Evolutionary conservation across 768 basidiomycete species (phyloP), one percentile per base, ranked within the genome.

Genomic region (Candolleomyces efflorescens): DNA sequence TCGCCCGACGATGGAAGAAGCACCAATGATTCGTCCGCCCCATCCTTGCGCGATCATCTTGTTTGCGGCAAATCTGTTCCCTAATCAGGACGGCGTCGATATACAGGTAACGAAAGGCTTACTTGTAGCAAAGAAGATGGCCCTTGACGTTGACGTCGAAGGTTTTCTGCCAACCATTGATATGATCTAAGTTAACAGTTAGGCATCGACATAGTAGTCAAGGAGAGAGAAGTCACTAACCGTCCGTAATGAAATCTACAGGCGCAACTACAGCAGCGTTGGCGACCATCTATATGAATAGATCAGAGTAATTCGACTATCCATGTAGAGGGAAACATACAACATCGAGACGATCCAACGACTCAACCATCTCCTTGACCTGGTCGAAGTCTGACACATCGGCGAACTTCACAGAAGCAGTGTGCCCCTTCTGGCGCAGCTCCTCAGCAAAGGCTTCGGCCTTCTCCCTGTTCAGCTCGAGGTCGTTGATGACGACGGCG

Each of bases 1-100:
- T 55, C 72, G 73, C 2, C 75, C 78, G 0, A 68, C 69, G 0
- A 71, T 63, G 3, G 78, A 78, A 0, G 64, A 69, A 11, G 75
- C 75, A 7, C 75, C 76, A 20, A 78, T 70, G 26, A 77, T 71
- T n/a, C 73, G 64, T 20, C 77, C 77, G 1, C 77, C 77, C 20
- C 67, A 65, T 2, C 73, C 74, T 63, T 76, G 75, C 18, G 64
- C 63, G 47, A 78, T 69, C 77, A 78, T 76, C 44, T 68, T 69
- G 18, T 64, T 59, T 6, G 68, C 76, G 13, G 74, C 75, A 20
- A 53, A 53, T 23, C 51, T 53, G 32, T 32, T 32, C 11, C 32
- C 11, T 32, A 7, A 2, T 32, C 2, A 18, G 18, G 36, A 18
- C 32, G 12, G 23, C 12, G 15, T 44, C 50, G 1, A 15, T n/a